phyloP scores from a whole-genome alignment of 495 filamentous ascomycete species.

The Xeromyces bisporus region DNA sequence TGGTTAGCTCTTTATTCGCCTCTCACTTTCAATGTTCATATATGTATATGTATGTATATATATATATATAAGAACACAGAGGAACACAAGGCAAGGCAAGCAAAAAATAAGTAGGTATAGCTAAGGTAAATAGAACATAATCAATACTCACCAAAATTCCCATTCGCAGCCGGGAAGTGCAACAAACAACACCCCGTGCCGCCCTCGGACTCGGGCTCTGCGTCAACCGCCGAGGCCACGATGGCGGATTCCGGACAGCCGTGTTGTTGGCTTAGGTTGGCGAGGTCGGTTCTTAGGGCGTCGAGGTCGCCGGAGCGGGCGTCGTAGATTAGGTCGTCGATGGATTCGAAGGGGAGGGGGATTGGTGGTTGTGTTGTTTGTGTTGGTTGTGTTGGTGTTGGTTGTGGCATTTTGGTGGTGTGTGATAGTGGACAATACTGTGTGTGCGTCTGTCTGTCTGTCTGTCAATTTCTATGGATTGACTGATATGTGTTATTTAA shows the following conservation, averaged over 20 bases:
- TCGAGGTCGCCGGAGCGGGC: conserved; percentile 57
- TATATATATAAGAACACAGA: background rate
- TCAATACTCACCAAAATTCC: conserved; percentile 46
- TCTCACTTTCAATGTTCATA: too few species aligned
- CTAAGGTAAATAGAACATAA: background rate
- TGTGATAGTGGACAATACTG: too few species aligned
- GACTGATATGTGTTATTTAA: too few species aligned
- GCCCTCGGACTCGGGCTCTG: conserved; percentile 46
- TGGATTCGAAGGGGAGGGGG: conserved; percentile 50
- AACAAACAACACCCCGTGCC: conserved; percentile 36
- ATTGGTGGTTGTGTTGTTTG: conserved; percentile 10
- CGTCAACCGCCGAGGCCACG: conserved; percentile 48
- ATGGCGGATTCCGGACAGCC: conserved; percentile 34
- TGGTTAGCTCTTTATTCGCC: background rate
- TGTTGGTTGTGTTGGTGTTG: too few species aligned
- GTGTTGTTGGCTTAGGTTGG: conserved; percentile 39
- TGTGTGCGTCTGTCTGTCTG: too few species aligned
- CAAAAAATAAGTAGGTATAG: conserved; percentile 1
- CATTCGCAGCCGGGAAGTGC: conserved; percentile 85
- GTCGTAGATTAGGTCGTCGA: conserved; percentile 77
- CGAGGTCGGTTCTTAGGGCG: conserved; percentile 46
- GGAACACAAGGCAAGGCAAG: background rate
- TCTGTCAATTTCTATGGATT: too few species aligned
- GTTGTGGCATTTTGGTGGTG: too few species aligned
- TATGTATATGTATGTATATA: background rate